phyloP scores from a whole-genome alignment of 371 early-diverging fungal genomes.

The Mortierella sp. region DNA sequence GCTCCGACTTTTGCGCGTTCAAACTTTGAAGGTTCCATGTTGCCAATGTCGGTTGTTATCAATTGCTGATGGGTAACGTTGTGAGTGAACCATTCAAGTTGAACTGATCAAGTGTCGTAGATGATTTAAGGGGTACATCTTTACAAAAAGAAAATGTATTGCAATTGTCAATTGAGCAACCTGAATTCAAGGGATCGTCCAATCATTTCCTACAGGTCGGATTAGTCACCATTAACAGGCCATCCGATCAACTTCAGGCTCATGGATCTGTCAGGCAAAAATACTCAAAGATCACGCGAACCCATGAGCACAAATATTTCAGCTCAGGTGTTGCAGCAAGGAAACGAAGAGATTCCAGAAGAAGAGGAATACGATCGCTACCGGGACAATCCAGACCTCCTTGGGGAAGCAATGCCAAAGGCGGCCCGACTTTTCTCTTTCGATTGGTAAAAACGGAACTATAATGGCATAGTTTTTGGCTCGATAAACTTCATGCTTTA shows the following conservation, averaged over 20 bases:
- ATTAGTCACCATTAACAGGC: too few species aligned
- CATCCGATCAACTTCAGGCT: too few species aligned
- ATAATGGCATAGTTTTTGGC: neutral
- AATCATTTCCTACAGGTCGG: too few species aligned
- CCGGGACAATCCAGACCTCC: conserved; percentile 39
- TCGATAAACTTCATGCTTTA: neutral
- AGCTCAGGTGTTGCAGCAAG: neutral
- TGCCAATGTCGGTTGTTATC: neutral
- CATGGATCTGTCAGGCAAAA: too few species aligned
- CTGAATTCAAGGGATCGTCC: too few species aligned
- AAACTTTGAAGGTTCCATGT: conserved; percentile 72
- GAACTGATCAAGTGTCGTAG: too few species aligned
- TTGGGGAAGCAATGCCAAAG: conserved; percentile 19
- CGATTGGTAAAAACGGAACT: conserved; percentile 29
- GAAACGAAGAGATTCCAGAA: neutral
- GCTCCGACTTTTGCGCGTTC: conserved; percentile 87
- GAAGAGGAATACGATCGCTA: conserved; percentile 47
- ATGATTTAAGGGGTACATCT: too few species aligned
- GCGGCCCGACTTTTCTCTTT: conserved; percentile 34
- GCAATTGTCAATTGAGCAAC: too few species aligned
- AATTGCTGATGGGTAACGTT: neutral
- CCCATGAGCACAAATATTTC: neutral
- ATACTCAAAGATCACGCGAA: neutral
- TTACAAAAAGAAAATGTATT: too few species aligned
- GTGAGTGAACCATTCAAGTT: neutral